Percentiles rank a stretch among this genome's conserved stretches.
phyloP scores from a whole-genome alignment of 441 rosid species.

The Macaranga tanarius region DNA sequence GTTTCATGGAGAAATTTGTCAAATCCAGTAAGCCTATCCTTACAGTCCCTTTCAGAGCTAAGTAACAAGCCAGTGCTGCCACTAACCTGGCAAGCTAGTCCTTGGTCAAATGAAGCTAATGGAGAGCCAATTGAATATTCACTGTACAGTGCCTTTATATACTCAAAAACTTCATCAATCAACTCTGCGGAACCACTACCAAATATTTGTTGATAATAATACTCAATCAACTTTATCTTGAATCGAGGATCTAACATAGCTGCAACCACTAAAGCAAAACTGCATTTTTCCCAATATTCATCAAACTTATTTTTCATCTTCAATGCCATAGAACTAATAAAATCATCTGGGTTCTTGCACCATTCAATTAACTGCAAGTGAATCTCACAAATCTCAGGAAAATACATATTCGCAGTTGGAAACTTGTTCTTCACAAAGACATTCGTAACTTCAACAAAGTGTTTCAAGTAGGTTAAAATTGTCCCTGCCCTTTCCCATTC shows the following conservation, averaged over 20 bases:
- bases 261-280: conserved; percentile 75
- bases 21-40: conserved; percentile 81
- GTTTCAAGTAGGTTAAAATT: conserved; percentile 54
- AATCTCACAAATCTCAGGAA: conserved; percentile 77
- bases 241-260: conserved; percentile 91
- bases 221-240: conserved; percentile 93
- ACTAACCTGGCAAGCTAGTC: conserved; percentile 9
- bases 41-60: conserved; percentile 46
- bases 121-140: conserved; percentile 77
- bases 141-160: conserved; percentile 70
- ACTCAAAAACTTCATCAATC: conserved; percentile 75
- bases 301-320: conserved; percentile 86
- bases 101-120: conserved; percentile 52
- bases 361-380: conserved; percentile 82
- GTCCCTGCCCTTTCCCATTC: conserved; percentile 82
- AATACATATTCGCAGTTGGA: conserved; percentile 79
- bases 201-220: conserved; percentile 82
- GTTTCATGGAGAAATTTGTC: conserved; percentile 87
- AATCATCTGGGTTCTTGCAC: conserved; percentile 75
- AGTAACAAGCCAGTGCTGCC: conserved; percentile 37
- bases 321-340: conserved; percentile 52
- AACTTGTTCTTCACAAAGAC: conserved; percentile 52
- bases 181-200: conserved; percentile 83
- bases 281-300: conserved; percentile 82
- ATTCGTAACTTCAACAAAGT: conserved; percentile 57